These are phyloP conservation scores for Cyberlindnera mycetangii DNA, from an alignment of 805 yeast genomes.

Conservation along the genomic window DNA sequence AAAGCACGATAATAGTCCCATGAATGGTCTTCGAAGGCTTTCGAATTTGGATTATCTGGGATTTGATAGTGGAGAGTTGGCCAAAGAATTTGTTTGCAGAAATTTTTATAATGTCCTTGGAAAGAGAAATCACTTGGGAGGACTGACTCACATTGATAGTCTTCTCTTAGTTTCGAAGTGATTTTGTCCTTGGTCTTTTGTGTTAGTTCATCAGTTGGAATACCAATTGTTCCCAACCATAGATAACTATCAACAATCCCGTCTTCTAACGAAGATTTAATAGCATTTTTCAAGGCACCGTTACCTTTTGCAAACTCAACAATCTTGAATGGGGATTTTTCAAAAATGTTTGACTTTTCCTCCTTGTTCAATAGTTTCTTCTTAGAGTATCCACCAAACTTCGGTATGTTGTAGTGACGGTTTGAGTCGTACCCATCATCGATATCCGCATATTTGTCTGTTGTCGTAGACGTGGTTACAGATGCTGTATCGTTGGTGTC, in stretches of 20 bases:
- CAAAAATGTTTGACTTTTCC: conserved; percentile 36
- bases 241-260: conserved; percentile 35
- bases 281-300: conserved; percentile 85
- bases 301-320: conserved; percentile 74
- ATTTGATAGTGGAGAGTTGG: conserved; percentile 93
- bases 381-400: conserved; percentile 73
- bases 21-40: conserved; percentile 93
- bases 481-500: background rate
- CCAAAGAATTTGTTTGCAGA: conserved; percentile 94
- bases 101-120: conserved; percentile 87
- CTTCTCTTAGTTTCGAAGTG: conserved; percentile 39
- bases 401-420: conserved; percentile 31
- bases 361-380: conserved; percentile 52
- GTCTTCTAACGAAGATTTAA: conserved; percentile 50
- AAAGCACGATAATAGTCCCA: conserved; percentile 80
- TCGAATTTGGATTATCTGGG: conserved; percentile 91
- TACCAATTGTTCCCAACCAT: conserved; percentile 93
- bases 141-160: conserved; percentile 62
- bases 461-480: background rate
- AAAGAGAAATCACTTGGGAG: conserved; percentile 75
- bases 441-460: conserved; percentile 13
- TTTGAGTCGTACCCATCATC: conserved; percentile 17
- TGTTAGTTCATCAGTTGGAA: conserved; percentile 85
- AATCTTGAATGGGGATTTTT: conserved; percentile 67
- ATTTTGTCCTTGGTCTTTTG: conserved; percentile 52